phyloP scores from a whole-genome alignment of 257 asterid species.

The Gentiana macrophylla region DNA sequence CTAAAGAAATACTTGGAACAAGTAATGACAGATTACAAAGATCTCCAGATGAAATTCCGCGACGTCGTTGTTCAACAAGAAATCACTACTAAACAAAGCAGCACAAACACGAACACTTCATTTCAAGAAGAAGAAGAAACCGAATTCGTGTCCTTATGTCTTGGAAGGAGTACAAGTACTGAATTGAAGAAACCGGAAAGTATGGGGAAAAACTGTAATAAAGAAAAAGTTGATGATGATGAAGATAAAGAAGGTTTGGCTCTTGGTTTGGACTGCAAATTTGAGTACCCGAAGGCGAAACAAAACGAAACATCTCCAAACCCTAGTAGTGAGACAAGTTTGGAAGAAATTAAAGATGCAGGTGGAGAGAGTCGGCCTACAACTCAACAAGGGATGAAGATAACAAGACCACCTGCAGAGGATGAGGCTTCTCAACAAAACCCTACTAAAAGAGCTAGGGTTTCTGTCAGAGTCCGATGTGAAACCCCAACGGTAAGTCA shows the following conservation, averaged over 20 bases:
- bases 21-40: slow-evolving; percentile 52
- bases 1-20: slow-evolving; percentile 46
- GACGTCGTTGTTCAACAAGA: slow-evolving; percentile 36
- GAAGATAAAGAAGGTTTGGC: slow-evolving; percentile 33
- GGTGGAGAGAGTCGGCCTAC: slow-evolving; percentile 33
- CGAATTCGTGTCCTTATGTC: slow-evolving; percentile 47
- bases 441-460: slow-evolving; percentile 88
- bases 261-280: slow-evolving; percentile 54
- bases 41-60: slow-evolving; percentile 60
- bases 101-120: neutral
- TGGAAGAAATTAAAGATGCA: slow-evolving; percentile 46
- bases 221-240: slow-evolving; percentile 11
- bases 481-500: slow-evolving; percentile 72
- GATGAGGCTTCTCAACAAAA: slow-evolving; percentile 55
- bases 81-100: slow-evolving; percentile 13
- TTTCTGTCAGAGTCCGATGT: slow-evolving; percentile 84
- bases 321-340: slow-evolving; percentile 41
- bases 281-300: slow-evolving; percentile 17
- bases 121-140: slow-evolving; percentile 16
- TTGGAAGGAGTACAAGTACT: slow-evolving; percentile 48
- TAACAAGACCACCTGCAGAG: slow-evolving; percentile 38
- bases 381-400: slow-evolving; percentile 29
- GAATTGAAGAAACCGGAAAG: slow-evolving; percentile 28
- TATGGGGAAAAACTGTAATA: slow-evolving; percentile 7
- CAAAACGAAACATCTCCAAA: slow-evolving; percentile 23